Conservation (phyloP, 441 rosid species). For the Iberis amara region DNA sequence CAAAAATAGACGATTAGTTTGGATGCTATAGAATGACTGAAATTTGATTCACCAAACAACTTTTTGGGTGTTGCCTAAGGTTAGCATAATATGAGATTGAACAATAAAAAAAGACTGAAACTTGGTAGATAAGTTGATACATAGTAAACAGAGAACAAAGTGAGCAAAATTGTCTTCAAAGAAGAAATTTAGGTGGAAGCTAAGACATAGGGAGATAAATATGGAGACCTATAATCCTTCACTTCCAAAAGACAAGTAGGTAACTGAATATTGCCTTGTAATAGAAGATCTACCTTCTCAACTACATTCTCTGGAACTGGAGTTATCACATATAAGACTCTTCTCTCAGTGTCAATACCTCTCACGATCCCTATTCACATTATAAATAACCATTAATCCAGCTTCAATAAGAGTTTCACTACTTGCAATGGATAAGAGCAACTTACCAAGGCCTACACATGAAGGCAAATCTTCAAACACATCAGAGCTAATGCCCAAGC, state of each 20-base stretch:
- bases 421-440: slow-evolving; percentile 6
- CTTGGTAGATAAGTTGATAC: slow-evolving; percentile 11
- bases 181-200: slow-evolving; percentile 40
- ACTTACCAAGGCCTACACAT: slow-evolving; percentile 89
- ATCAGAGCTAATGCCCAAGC: slow-evolving; percentile 69
- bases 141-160: background rate
- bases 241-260: slow-evolving; percentile 82
- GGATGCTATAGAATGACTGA: too few relatives aligned
- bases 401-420: background rate
- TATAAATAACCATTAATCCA: too few relatives aligned
- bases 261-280: slow-evolving; percentile 73
- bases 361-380: slow-evolving; percentile 72
- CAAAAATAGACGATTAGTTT: too few relatives aligned
- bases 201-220: slow-evolving; percentile 59
- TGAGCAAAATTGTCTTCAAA: slow-evolving; percentile 1
- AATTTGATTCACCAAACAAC: background rate
- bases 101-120: background rate
- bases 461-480: slow-evolving; percentile 52
- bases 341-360: slow-evolving; percentile 64
- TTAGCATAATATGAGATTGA: background rate
- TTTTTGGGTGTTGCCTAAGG: background rate
- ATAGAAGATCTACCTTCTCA: slow-evolving; percentile 71
- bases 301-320: slow-evolving; percentile 68
- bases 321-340: slow-evolving; percentile 66
- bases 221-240: slow-evolving; percentile 76